Base-by-base conservation (phyloP, 352 stramenopile species). In the Albugo laibachii region DNA sequence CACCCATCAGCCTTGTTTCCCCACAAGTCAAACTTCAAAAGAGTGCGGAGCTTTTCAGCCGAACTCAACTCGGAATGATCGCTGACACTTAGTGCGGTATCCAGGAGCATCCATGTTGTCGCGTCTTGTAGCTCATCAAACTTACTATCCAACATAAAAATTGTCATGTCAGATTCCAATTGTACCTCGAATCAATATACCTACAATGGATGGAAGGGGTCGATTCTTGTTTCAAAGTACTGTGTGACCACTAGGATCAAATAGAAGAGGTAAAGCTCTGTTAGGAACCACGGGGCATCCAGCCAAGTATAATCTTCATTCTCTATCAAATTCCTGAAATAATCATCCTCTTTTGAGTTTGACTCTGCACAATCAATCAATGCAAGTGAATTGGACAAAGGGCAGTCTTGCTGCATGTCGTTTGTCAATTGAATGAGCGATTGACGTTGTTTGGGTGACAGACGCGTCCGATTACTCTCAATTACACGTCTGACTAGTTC, bases 211-310 rank as follows among this genome's bases (percentile, higher is more conserved):
- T 78, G 65, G 57, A 82, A 86, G 13, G 73, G 73, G 39, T 86
- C 73, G 11, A 80, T 52, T 11, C 59, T 56, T 15, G 66, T 65
- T 12, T 65, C 64, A 50, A 76, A 81, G 48, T 73, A 83, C 49
- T 73, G 68, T 8, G 68, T 53, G 42, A 86, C 48, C 19, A 83
- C 42, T 19, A 83, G 51, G 15, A 86, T 56, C 21, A 77, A 56
- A 51, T 81, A 69, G 53, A 82, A 83, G 54, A 83, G 63, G 59
- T 85, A 85, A 42, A 77, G 67, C 48, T 85, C 73, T 11, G 65
- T 61, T 36, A 82, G 38, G 57, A 86, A 86, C 68, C 70, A 83
- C 24, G 73, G 66, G n/a, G 62, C 61, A 47, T 79, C 66, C 50
- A 80, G 69, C 73, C 73, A 85, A 49, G 65, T 80, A 48, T 80